A percentile compares a stretch with the other conserved stretches of the same genome.
Evolutionary conservation across 176 grass and related monocot species (phyloP).

Genomic region (Musa troglodytarum): DNA sequence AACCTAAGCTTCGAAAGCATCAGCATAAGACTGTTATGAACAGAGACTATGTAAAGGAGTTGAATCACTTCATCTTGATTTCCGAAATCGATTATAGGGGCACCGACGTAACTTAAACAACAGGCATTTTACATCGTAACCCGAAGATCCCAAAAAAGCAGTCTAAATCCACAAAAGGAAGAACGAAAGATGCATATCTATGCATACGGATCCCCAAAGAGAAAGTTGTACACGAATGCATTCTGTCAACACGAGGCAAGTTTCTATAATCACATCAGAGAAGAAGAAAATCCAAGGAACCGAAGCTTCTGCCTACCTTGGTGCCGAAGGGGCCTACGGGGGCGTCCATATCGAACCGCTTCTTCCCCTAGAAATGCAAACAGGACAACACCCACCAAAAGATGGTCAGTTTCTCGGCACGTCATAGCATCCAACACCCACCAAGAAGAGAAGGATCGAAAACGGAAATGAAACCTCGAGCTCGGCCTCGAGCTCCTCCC

Average conservation of each 20-base stretch:
- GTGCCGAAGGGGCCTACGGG: slow-evolving; percentile 19
- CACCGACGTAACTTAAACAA: not conserved
- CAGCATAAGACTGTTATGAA: not conserved
- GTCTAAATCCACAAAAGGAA: not conserved
- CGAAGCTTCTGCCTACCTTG: slow-evolving; percentile 4
- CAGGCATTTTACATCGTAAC: not conserved
- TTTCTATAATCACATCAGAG: not conserved
- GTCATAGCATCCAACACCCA: not conserved
- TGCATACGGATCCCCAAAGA: not conserved
- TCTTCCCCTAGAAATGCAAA: slow-evolving; percentile 14
- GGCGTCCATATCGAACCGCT: slow-evolving; percentile 23
- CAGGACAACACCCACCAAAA: not conserved
- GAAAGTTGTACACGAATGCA: not conserved
- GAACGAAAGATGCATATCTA: not conserved
- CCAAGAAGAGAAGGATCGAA: not conserved
- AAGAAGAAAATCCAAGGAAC: not conserved
- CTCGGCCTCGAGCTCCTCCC: slow-evolving; percentile 20
- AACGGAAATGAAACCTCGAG: slow-evolving; percentile 6
- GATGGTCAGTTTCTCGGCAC: too few species aligned
- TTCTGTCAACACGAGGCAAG: not conserved
- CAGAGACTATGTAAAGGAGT: not conserved
- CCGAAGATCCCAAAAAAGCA: not conserved
- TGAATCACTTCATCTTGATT: not conserved
- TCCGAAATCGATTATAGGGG: not conserved
- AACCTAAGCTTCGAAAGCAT: not conserved